phyloP scores from a whole-genome alignment of 805 yeast genomes.

The Candida loeiensis region DNA sequence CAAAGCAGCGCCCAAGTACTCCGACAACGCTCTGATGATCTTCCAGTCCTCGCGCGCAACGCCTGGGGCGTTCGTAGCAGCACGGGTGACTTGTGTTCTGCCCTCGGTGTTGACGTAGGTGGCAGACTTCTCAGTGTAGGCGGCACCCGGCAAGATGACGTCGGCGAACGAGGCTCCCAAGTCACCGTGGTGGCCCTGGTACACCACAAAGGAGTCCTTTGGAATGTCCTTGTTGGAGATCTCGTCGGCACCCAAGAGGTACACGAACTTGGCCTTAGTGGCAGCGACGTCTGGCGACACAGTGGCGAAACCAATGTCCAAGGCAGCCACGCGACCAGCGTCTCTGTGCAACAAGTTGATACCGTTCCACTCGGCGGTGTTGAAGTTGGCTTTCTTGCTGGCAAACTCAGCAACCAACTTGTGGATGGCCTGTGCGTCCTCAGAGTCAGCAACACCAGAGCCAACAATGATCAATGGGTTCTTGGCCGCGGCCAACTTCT shows the following conservation, averaged over 20 bases:
- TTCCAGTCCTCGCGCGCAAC: slow-evolving; percentile 92
- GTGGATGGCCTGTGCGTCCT: slow-evolving; percentile 60
- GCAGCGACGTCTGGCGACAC: slow-evolving; percentile 44
- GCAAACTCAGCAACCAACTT: slow-evolving; percentile 61
- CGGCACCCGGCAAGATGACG: slow-evolving; percentile 81
- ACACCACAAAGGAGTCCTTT: slow-evolving; percentile 79
- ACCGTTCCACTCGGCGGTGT: slow-evolving; percentile 77
- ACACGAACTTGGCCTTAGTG: slow-evolving; percentile 67
- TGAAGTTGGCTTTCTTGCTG: slow-evolving; percentile 51
- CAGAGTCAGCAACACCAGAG: slow-evolving; percentile 68
- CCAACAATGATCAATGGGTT: slow-evolving; percentile 80
- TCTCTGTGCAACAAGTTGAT: slow-evolving; percentile 76
- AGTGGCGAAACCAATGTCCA: slow-evolving; percentile 74
- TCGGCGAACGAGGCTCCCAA: slow-evolving; percentile 85
- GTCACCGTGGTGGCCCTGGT: slow-evolving; percentile 93
- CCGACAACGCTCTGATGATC: slow-evolving; percentile 77
- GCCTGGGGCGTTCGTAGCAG: slow-evolving; percentile 85
- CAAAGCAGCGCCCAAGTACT: slow-evolving; percentile 64
- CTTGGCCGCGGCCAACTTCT: slow-evolving; percentile 60
- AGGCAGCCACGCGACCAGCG: slow-evolving; percentile 84
- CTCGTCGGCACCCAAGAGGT: slow-evolving; percentile 84
- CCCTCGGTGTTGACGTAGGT: slow-evolving; percentile 90
- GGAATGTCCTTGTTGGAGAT: slow-evolving; percentile 66
- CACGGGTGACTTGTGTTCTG: slow-evolving; percentile 78
- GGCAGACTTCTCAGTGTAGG: slow-evolving; percentile 83